Percentiles rank a stretch among this genome's conserved stretches.
Conservation (phyloP, 345 rosid genomes). For the Triadica sebifera region DNA sequence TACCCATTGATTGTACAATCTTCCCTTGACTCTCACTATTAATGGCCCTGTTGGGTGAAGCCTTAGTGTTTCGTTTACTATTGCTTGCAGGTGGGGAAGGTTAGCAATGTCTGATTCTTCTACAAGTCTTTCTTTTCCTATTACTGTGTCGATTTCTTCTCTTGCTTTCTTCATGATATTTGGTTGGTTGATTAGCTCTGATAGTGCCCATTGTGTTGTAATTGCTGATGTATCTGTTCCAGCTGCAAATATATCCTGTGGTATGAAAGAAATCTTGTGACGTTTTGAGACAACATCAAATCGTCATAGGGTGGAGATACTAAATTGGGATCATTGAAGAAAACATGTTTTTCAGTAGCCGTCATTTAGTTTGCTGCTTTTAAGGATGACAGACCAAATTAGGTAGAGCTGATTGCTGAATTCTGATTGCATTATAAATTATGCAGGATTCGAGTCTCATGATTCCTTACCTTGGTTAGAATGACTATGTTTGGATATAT, state of each 20-base stretch:
- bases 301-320: neutral
- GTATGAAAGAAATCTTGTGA: neutral
- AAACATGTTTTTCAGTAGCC: no score
- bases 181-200: constrained; percentile 66
- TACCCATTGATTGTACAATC: constrained; percentile 40
- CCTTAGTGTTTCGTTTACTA: constrained; percentile 60
- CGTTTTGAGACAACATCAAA: neutral
- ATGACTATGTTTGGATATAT: neutral
- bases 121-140: constrained; percentile 44
- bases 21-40: constrained; percentile 49
- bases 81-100: constrained; percentile 64
- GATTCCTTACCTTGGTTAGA: neutral
- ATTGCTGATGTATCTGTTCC: constrained; percentile 68
- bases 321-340: no score
- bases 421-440: no score
- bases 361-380: no score
- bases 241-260: constrained; percentile 57
- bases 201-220: constrained; percentile 58
- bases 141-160: constrained; percentile 45
- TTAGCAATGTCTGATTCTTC: constrained; percentile 58
- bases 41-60: constrained; percentile 74
- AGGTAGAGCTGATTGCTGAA: no score
- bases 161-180: constrained; percentile 42
- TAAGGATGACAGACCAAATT: no score
- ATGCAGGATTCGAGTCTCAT: neutral